Evolutionary conservation across 1,284 basidiomycete species (phyloP).

Genomic region (Uromyces viciae-fabae): DNA sequence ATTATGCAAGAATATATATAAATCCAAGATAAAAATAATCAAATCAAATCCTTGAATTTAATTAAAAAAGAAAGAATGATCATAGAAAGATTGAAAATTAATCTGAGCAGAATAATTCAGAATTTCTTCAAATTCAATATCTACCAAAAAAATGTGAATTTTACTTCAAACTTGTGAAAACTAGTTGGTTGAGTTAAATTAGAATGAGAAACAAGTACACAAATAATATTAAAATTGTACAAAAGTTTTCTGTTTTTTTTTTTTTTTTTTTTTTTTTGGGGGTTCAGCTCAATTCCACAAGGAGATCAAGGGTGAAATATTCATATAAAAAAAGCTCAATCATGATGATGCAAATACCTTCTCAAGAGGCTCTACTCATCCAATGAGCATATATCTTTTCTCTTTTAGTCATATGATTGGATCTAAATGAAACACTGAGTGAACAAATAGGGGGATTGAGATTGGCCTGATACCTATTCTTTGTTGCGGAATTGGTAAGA

Average conservation of each 20-base stretch:
- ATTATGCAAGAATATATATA: too few relatives aligned
- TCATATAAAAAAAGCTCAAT: slow-evolving; percentile 58
- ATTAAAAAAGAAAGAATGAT: too few relatives aligned
- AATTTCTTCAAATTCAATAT: slow-evolving; percentile 66
- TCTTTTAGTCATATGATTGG: slow-evolving; percentile 65
- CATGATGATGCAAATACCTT: slow-evolving; percentile 73
- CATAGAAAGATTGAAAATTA: too few relatives aligned
- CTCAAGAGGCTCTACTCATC: slow-evolving; percentile 60
- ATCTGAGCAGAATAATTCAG: slow-evolving; percentile 72
- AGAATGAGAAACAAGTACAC: slow-evolving; percentile 41
- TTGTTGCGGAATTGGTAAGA: not conserved
- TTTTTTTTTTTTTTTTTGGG: slow-evolving; percentile 44
- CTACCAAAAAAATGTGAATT: slow-evolving; percentile 61
- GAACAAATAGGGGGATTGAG: slow-evolving; percentile 66
- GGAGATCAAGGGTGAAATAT: not conserved
- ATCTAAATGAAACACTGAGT: slow-evolving; percentile 65
- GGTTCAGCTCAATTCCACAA: slow-evolving; percentile 55
- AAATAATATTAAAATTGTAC: slow-evolving; percentile 47
- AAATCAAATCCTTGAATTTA: too few relatives aligned
- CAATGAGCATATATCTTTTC: slow-evolving; percentile 73
- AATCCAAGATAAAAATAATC: too few relatives aligned
- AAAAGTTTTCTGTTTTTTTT: too few relatives aligned
- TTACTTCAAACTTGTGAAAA: slow-evolving; percentile 60
- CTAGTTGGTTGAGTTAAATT: slow-evolving; percentile 58
- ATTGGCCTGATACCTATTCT: slow-evolving; percentile 64